Evolutionary conservation across 495 filamentous ascomycete genomes (phyloP).

Genomic region (Aspergillus baeticus): DNA sequence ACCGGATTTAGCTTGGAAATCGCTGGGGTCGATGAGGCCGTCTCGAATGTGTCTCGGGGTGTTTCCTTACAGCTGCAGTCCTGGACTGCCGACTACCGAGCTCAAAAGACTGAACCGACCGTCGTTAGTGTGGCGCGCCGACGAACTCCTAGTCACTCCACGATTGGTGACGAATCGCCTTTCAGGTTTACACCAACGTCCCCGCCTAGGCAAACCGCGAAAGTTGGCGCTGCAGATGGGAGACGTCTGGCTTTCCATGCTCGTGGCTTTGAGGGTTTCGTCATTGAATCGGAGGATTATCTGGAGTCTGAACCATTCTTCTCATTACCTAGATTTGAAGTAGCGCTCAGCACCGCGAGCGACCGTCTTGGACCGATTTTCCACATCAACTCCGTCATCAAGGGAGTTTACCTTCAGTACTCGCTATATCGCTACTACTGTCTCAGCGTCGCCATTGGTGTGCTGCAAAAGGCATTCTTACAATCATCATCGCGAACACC

Average conservation of each 20-base stretch:
- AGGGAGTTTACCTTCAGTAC: constrained; percentile 78
- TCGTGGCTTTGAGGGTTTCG: constrained; percentile 80
- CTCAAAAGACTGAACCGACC: constrained; percentile 67
- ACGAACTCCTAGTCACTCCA: constrained; percentile 58
- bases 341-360: constrained; percentile 79
- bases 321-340: constrained; percentile 80
- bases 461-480: constrained; percentile 73
- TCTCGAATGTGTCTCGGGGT: constrained; percentile 76
- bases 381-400: constrained; percentile 78
- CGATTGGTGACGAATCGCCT: constrained; percentile 47
- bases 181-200: constrained; percentile 59
- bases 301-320: constrained; percentile 85
- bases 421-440: constrained; percentile 94
- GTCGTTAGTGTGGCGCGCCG: constrained; percentile 54
- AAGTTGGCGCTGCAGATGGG: constrained; percentile 70
- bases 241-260: constrained; percentile 78
- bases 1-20: constrained; percentile 88
- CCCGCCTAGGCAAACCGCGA: constrained; percentile 53
- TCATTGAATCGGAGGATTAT: constrained; percentile 81
- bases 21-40: constrained; percentile 79
- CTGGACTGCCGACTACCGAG: constrained; percentile 88
- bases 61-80: constrained; percentile 83
- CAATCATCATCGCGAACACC: constrained; percentile 34
- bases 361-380: constrained; percentile 84
- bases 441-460: constrained; percentile 74